Evolutionary conservation across 1,284 basidiomycete genomes (phyloP), one percentile per base, ranked within the genome.

Genomic region (Spongiforma sp.): DNA sequence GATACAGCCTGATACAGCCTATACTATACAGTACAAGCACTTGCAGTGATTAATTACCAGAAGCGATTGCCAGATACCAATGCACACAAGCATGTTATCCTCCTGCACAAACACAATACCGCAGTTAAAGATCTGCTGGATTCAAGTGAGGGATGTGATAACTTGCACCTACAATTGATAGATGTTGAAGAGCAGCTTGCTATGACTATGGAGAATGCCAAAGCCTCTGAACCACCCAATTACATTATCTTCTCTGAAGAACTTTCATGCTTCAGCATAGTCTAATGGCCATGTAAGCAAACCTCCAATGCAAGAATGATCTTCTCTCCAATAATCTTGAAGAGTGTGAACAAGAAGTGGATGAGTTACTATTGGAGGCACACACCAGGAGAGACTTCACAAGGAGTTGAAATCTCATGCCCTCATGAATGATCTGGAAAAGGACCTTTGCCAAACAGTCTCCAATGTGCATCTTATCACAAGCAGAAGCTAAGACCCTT

Each of bases 291-390:
- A n/a, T 76, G 52, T 65, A 74, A 60, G 63, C 64, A 9, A 67
- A 62, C 50, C 64, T 66, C 54, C 66, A 46, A 39, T 59, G 62
- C n/a, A 65, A 77, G 15, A 57, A 52, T 28, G 65, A 73, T 56
- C 24, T 63, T 11, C 72, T 78, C 19, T 36, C 61, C 24, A 57
- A 36, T 55, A 60, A 61, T 34, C 68, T 78, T 34, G 70, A 77
- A 54, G 75, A 68, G 59, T 75, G 68, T 34, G 67, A 69, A 62
- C 69, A 65, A 19, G 72, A 78, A 28, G 26, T 68, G 36, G 65
- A 75, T 46, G 63, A 72, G 10, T 57, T 75, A 55, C 72, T 82
- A 61, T 73, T 75, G 19, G 74, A 79, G n/a, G 70, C 68, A 28
- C 78, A 77, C 24, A 66, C 61, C 39, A 76, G 62, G 62, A 54